These are phyloP conservation scores for Talaromyces verruculosus DNA, from an alignment of 2,329 filamentous ascomycete species.

Conservation along the genomic window DNA sequence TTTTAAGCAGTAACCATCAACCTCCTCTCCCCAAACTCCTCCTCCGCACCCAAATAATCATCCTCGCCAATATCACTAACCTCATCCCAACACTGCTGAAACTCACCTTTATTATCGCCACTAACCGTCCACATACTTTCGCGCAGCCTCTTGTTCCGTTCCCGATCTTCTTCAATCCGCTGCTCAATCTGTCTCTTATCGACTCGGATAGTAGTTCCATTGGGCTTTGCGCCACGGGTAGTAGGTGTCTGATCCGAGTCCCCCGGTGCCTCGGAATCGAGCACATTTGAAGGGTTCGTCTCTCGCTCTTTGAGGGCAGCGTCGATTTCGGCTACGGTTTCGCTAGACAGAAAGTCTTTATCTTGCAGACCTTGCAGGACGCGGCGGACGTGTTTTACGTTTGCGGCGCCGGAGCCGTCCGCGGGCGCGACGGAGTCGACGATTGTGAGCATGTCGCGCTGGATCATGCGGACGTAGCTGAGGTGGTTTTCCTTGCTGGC, in stretches of 20 bases:
- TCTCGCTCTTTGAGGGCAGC: slow-evolving; percentile 80
- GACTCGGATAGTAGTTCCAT: slow-evolving; percentile 50
- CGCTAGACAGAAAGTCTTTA: slow-evolving; percentile 70
- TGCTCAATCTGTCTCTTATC: slow-evolving; percentile 93
- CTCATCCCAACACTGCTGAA: slow-evolving; percentile 81
- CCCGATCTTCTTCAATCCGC: slow-evolving; percentile 92
- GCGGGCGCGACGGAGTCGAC: slow-evolving; percentile 89
- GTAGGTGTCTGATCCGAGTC: slow-evolving; percentile 34
- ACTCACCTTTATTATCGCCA: slow-evolving; percentile 66
- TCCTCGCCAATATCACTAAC: slow-evolving; percentile 84
- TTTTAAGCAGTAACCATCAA: slow-evolving; percentile 40
- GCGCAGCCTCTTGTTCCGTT: slow-evolving; percentile 85
- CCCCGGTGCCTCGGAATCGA: slow-evolving; percentile 44
- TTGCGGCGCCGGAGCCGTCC: slow-evolving; percentile 83
- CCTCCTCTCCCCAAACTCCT: slow-evolving; percentile 65
- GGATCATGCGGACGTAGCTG: slow-evolving; percentile 90
- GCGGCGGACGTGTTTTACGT: slow-evolving; percentile 86
- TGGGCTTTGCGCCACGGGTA: slow-evolving; percentile 30
- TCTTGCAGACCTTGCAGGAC: slow-evolving; percentile 69
- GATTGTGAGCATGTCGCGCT: slow-evolving; percentile 85
- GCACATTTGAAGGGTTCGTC: slow-evolving; percentile 60
- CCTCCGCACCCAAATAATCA: slow-evolving; percentile 72
- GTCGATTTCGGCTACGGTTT: slow-evolving; percentile 77
- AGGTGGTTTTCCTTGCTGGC: slow-evolving; percentile 72
- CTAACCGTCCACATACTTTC: slow-evolving; percentile 93